These are phyloP conservation scores for Suhomyces kunorum DNA, from an alignment of 1,139 yeast species.

Conservation along the genomic window DNA sequence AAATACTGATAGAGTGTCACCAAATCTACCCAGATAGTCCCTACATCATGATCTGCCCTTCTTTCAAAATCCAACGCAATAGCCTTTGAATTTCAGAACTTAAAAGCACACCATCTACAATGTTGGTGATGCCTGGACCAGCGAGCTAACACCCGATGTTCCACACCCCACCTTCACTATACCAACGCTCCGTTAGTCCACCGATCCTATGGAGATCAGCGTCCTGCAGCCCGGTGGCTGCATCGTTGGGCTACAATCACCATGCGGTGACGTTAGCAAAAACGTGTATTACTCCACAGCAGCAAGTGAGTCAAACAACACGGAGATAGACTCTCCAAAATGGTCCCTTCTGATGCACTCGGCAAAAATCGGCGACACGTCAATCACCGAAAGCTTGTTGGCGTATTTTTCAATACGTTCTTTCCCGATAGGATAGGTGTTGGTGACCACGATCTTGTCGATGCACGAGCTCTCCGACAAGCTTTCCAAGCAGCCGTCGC, in stretches of 20 bases:
- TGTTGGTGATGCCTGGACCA: conserved; percentile 2
- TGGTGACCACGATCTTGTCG: conserved; percentile 89
- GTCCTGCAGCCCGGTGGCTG: conserved; percentile 64
- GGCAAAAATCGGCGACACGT: conserved; percentile 92
- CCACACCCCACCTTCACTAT: conserved; percentile 27
- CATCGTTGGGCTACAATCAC: conserved; percentile 38
- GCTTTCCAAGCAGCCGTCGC: conserved; percentile 79
- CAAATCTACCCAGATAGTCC: no score
- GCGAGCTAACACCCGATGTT: conserved; percentile 4
- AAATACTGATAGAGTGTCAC: no score
- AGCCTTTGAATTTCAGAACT: no score
- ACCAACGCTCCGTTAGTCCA: conserved; percentile 72
- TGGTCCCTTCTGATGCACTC: conserved; percentile 99
- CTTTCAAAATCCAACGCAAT: no score
- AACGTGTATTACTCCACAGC: conserved; percentile 47
- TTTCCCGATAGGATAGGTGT: conserved; percentile 84
- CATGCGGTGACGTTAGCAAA: conserved; percentile 10
- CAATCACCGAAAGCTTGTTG: conserved; percentile 77
- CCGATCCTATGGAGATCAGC: conserved; percentile 34
- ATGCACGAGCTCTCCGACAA: conserved; percentile 78
- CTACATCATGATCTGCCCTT: no score
- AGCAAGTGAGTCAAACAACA: conserved; percentile 82
- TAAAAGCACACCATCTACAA: not conserved
- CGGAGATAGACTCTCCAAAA: conserved; percentile 94
- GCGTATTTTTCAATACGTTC: conserved; percentile 56